Percentiles rank a stretch among this genome's conserved stretches.
Conservation (phyloP, 306 rosid genomes). For the Citrullus colocynthis region DNA sequence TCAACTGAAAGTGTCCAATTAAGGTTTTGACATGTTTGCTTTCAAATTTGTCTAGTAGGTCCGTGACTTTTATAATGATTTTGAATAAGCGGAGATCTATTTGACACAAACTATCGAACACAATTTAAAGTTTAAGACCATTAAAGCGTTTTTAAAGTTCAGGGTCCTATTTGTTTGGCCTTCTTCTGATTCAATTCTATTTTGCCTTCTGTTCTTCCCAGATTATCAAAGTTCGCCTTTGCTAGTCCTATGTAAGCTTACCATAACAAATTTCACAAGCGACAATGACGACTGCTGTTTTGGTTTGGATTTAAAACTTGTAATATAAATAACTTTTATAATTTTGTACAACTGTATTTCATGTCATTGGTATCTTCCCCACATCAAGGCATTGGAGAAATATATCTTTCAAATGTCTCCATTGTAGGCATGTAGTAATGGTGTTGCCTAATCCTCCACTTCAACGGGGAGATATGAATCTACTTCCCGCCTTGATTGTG, state of each 20-base stretch:
- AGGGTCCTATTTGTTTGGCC: too few relatives aligned
- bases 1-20: too few relatives aligned
- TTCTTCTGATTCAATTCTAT: background rate
- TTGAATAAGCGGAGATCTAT: too few relatives aligned
- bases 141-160: too few relatives aligned
- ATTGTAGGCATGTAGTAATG: background rate
- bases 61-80: too few relatives aligned
- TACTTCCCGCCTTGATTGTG: background rate
- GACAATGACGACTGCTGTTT: background rate
- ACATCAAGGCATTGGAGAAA: background rate
- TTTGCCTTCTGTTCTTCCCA: background rate
- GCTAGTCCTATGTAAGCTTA: background rate
- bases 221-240: background rate
- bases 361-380: background rate
- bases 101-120: too few relatives aligned
- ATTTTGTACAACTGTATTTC: background rate
- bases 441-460: background rate
- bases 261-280: background rate
- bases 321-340: background rate
- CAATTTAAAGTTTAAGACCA: too few relatives aligned
- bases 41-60: too few relatives aligned
- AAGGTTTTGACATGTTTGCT: too few relatives aligned
- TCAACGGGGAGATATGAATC: background rate
- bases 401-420: background rate
- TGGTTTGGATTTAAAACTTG: background rate